phyloP scores from a whole-genome alignment of 1,139 yeast species.

The Nakaseomyces kungkrabaensis region DNA sequence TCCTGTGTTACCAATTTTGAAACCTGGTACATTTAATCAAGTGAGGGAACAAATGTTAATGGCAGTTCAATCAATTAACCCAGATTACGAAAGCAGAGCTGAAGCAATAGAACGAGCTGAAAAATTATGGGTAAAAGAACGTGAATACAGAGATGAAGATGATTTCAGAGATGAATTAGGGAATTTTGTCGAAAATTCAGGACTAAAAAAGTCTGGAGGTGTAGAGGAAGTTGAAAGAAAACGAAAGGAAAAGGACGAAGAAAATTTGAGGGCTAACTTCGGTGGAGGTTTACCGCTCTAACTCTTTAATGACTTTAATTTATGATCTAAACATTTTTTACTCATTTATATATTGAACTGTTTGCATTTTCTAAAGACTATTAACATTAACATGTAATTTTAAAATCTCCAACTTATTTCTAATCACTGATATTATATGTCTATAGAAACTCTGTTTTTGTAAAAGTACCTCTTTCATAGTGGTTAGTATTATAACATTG shows the following conservation, averaged over 20 bases:
- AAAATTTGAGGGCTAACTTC: conserved; percentile 45
- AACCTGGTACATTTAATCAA: conserved; percentile 58
- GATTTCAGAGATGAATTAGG: conserved; percentile 84
- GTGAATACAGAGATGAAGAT: conserved; percentile 45
- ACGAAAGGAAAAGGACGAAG: conserved; percentile 58
- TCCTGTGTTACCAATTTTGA: conserved; percentile 44
- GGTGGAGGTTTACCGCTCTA: conserved; percentile 9
- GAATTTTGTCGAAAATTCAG: conserved; percentile 68
- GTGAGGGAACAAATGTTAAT: conserved; percentile 70
- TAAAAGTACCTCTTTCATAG: not conserved
- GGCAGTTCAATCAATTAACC: conserved; percentile 70
- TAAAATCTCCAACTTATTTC: not conserved
- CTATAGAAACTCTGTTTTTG: not conserved
- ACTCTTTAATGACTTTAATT: not conserved
- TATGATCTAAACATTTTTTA: not conserved
- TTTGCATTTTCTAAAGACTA: not conserved
- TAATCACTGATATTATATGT: not conserved
- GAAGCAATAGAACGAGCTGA: conserved; percentile 89
- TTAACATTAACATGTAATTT: not conserved
- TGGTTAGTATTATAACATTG: not conserved
- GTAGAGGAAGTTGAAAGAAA: conserved; percentile 72
- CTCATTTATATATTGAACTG: not conserved
- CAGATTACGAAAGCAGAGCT: conserved; percentile 74
- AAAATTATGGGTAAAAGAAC: conserved; percentile 63
- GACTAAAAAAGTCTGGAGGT: conserved; percentile 76